phyloP scores from a whole-genome alignment of 176 grass and related monocot species.

The Poa annua region DNA sequence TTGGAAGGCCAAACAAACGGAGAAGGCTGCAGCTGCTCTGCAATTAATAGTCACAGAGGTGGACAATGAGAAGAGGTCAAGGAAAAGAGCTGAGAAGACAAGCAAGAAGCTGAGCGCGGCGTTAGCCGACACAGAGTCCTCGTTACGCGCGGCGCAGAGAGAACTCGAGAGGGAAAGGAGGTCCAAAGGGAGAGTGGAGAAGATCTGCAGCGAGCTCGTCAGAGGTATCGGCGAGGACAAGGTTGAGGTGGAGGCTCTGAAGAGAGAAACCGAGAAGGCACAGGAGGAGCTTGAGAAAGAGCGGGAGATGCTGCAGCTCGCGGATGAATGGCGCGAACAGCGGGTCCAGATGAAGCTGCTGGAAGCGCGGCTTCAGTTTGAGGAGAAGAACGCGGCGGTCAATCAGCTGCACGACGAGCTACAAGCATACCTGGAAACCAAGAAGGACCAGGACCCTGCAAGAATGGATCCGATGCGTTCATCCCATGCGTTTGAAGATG shows the following conservation, averaged over 20 bases:
- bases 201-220: conserved; percentile 67
- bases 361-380: conserved; percentile 81
- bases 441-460: conserved; percentile 35
- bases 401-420: conserved; percentile 71
- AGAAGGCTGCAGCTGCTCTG: conserved; percentile 57
- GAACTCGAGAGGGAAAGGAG: conserved; percentile 72
- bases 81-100: conserved; percentile 69
- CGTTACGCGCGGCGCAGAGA: conserved; percentile 44
- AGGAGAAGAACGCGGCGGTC: conserved; percentile 82
- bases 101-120: conserved; percentile 62
- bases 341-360: conserved; percentile 93
- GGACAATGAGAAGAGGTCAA: conserved; percentile 65
- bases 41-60: conserved; percentile 55
- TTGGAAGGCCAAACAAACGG: conserved; percentile 64
- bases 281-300: conserved; percentile 79
- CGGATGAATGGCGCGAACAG: conserved; percentile 82
- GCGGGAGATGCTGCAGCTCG: conserved; percentile 88
- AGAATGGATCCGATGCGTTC: conserved; percentile 13
- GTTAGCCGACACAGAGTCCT: conserved; percentile 55
- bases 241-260: conserved; percentile 63
- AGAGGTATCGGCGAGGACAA: conserved; percentile 70
- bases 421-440: conserved; percentile 51
- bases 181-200: conserved; percentile 66
- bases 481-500: conserved; percentile 18
- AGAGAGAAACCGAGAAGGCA: conserved; percentile 55